Conservation (phyloP, 208 protist genomes). For the Trichomonas tenax region DNA sequence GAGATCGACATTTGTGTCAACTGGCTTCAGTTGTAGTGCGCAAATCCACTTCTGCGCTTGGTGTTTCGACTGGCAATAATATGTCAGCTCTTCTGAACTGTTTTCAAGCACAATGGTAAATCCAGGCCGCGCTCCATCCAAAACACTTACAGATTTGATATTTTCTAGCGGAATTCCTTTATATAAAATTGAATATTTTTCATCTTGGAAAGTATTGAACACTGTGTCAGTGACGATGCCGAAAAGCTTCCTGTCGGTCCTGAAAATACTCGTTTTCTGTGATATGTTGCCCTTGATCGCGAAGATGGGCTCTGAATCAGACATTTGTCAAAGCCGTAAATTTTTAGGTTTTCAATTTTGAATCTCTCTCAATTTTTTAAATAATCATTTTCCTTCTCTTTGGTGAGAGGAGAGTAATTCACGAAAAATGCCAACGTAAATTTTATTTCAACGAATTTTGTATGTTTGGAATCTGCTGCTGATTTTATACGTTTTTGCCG, state of each 20-base stretch:
- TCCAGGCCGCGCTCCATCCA: neutral
- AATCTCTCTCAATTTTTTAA: too few relatives aligned
- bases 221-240: neutral
- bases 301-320: neutral
- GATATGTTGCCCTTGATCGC: neutral
- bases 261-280: neutral
- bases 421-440: too few relatives aligned
- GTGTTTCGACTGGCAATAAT: neutral
- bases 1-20: neutral
- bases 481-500: too few relatives aligned
- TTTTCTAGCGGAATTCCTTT: neutral
- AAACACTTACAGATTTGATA: neutral
- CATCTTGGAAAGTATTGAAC: neutral
- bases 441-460: too few relatives aligned
- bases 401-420: too few relatives aligned
- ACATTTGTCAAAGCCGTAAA: neutral
- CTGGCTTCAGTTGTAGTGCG: neutral
- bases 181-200: neutral
- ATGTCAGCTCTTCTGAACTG: neutral
- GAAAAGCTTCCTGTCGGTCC: neutral
- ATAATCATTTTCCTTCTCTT: too few relatives aligned
- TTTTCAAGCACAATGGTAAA: neutral
- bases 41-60: neutral
- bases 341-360: too few relatives aligned
- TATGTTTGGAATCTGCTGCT: too few relatives aligned